A percentile compares a stretch with the other conserved stretches of the same genome.
Conservation (phyloP, 2,329 filamentous ascomycete genomes). For the Pseudogymnoascus sp. region DNA sequence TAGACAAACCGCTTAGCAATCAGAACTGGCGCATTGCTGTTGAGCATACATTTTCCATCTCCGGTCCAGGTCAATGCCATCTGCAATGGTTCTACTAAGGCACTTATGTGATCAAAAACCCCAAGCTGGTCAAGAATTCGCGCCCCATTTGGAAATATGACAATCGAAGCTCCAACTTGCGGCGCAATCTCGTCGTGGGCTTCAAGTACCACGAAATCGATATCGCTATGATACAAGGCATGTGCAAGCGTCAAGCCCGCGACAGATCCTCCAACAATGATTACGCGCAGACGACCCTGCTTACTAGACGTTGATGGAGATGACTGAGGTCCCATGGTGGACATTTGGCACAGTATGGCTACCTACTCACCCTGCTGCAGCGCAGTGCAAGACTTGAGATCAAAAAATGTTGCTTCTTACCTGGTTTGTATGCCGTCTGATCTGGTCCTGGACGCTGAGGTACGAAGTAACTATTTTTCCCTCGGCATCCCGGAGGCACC, state of each 20-base stretch:
- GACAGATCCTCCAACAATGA: constrained; percentile 45
- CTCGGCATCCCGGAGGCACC: neutral
- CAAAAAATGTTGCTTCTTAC: neutral
- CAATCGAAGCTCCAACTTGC: constrained; percentile 41
- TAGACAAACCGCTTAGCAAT: constrained; percentile 11
- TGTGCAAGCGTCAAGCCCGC: constrained; percentile 41
- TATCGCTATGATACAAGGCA: constrained; percentile 36
- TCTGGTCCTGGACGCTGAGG: too few species aligned
- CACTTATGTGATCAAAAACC: constrained; percentile 23
- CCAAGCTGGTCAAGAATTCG: constrained; percentile 46
- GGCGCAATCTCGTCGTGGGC: constrained; percentile 35
- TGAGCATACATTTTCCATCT: constrained; percentile 19
- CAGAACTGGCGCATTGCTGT: constrained; percentile 15
- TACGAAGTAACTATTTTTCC: neutral
- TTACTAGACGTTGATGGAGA: neutral
- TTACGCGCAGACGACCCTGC: constrained; percentile 27
- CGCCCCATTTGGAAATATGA: constrained; percentile 35
- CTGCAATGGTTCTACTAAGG: constrained; percentile 6
- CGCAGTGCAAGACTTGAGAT: neutral
- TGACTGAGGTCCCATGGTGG: neutral
- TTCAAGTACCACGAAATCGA: constrained; percentile 45
- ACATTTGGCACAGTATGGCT: neutral
- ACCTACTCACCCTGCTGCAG: neutral
- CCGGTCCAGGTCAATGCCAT: constrained; percentile 9
- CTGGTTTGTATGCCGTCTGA: neutral